Percentiles rank a stretch among this genome's conserved stretches.
These are phyloP conservation scores for Apiospora arundinis DNA, from an alignment of 2,329 filamentous ascomycete species.

Conservation along the genomic window DNA sequence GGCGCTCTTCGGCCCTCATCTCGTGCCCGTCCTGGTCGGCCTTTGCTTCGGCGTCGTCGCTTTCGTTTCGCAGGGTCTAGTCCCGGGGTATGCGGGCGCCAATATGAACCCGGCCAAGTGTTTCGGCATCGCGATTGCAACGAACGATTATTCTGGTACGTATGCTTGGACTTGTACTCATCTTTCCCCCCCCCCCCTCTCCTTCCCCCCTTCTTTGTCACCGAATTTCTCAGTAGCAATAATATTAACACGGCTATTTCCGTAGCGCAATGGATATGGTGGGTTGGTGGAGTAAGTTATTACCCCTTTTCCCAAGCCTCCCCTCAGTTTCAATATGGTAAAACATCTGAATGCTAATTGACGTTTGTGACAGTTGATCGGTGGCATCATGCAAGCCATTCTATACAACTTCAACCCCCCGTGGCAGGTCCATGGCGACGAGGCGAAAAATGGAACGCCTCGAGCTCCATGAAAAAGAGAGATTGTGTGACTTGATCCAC, in stretches of 20 bases:
- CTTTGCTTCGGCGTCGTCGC: slow-evolving; percentile 44
- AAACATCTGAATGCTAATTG: too few species aligned
- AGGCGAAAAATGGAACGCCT: background rate
- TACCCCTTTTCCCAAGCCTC: background rate
- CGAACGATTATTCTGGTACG: slow-evolving; percentile 32
- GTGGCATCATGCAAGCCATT: slow-evolving; percentile 34
- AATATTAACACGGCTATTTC: slow-evolving; percentile 19
- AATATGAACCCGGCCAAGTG: slow-evolving; percentile 52
- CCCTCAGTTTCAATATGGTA: background rate
- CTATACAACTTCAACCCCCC: slow-evolving; percentile 42
- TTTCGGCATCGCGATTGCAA: slow-evolving; percentile 50
- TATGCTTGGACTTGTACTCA: background rate
- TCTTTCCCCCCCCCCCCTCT: background rate
- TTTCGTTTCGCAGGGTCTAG: slow-evolving; percentile 46
- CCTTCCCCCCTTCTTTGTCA: background rate
- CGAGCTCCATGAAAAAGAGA: background rate
- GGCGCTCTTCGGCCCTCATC: slow-evolving; percentile 53
- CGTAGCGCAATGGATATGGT: slow-evolving; percentile 47
- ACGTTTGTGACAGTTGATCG: slow-evolving; percentile 24
- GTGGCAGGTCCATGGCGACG: slow-evolving; percentile 21
- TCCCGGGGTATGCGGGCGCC: slow-evolving; percentile 49
- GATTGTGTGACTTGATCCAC: background rate
- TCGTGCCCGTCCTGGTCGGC: slow-evolving; percentile 56
- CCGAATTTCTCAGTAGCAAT: background rate
- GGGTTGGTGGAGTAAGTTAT: slow-evolving; percentile 41